Evolutionary conservation across 208 protist genomes (phyloP).

Genomic region (Leishmania major): DNA sequence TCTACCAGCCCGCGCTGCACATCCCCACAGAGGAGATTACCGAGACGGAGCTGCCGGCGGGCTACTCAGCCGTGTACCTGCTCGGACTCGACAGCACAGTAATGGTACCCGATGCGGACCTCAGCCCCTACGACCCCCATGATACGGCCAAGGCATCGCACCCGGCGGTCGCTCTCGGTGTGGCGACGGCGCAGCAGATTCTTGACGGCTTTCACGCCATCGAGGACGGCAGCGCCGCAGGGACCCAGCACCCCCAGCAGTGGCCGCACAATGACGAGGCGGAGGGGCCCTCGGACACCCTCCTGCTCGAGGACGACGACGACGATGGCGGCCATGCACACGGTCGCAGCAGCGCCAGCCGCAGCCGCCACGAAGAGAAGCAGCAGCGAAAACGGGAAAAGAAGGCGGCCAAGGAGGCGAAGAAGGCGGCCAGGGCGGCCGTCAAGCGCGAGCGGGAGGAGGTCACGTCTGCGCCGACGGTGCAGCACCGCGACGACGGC

Average conservation of each 20-base stretch:
- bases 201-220: slow-evolving; percentile 32
- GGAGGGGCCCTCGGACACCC: not conserved
- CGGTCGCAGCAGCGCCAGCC: slow-evolving; percentile 4
- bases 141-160: slow-evolving; percentile 50
- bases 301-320: not conserved
- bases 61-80: slow-evolving; percentile 72
- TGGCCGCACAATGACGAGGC: not conserved
- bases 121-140: slow-evolving; percentile 59
- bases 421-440: slow-evolving; percentile 17
- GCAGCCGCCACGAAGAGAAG: slow-evolving; percentile 22
- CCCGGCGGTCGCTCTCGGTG: slow-evolving; percentile 57
- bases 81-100: slow-evolving; percentile 69
- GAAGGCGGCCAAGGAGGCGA: slow-evolving; percentile 23
- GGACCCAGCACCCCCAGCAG: not conserved
- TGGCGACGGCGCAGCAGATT: slow-evolving; percentile 59
- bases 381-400: slow-evolving; percentile 20
- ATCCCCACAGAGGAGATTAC: slow-evolving; percentile 47
- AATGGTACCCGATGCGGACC: slow-evolving; percentile 48
- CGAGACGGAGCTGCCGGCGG: slow-evolving; percentile 34
- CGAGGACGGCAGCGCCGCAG: not conserved
- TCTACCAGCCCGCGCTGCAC: slow-evolving; percentile 71
- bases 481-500: not conserved
- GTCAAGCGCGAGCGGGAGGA: slow-evolving; percentile 33
- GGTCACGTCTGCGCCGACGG: slow-evolving; percentile 10
- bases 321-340: not conserved